These are phyloP conservation scores for Hibiscus trionum DNA, from an alignment of 345 rosid species.

Conservation along the genomic window DNA sequence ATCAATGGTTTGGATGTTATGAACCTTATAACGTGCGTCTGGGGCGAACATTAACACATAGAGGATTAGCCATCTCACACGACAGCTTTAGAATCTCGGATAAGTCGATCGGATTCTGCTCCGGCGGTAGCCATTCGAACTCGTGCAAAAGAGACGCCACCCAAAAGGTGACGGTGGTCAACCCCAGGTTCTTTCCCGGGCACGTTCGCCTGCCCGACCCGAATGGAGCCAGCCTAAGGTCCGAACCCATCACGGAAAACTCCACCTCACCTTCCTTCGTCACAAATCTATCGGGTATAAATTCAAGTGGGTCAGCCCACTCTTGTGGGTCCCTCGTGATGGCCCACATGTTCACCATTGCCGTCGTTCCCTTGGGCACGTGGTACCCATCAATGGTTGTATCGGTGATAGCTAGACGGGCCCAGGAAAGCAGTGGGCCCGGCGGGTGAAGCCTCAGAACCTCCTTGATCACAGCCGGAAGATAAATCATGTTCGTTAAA, in stretches of 20 bases:
- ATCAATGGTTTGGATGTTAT: background rate
- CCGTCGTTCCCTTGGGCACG: slow-evolving; percentile 86
- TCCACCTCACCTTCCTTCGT: slow-evolving; percentile 33
- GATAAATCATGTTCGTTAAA: slow-evolving; percentile 37
- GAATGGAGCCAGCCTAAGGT: slow-evolving; percentile 76
- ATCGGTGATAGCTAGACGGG: slow-evolving; percentile 71
- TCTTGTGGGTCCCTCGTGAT: slow-evolving; percentile 61
- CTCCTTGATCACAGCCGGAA: slow-evolving; percentile 70
- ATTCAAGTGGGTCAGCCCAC: slow-evolving; percentile 64
- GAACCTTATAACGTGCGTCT: slow-evolving; percentile 22
- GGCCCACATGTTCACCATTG: slow-evolving; percentile 99
- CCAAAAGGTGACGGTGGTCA: slow-evolving; percentile 65
- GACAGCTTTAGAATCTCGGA: slow-evolving; percentile 67
- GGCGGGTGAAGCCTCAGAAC: slow-evolving; percentile 85
- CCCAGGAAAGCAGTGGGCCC: slow-evolving; percentile 93
- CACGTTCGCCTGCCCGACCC: slow-evolving; percentile 83
- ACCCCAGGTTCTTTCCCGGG: slow-evolving; percentile 67
- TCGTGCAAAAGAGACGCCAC: slow-evolving; percentile 62
- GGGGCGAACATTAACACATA: slow-evolving; percentile 32
- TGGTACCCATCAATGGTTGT: slow-evolving; percentile 61
- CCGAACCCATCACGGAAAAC: slow-evolving; percentile 74
- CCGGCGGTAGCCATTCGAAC: slow-evolving; percentile 45
- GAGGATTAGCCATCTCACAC: slow-evolving; percentile 76
- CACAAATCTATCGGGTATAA: slow-evolving; percentile 61
- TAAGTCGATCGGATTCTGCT: slow-evolving; percentile 40